Evolutionary conservation across 495 filamentous ascomycete species (phyloP).

Genomic region (Aspergillus avenaceus): DNA sequence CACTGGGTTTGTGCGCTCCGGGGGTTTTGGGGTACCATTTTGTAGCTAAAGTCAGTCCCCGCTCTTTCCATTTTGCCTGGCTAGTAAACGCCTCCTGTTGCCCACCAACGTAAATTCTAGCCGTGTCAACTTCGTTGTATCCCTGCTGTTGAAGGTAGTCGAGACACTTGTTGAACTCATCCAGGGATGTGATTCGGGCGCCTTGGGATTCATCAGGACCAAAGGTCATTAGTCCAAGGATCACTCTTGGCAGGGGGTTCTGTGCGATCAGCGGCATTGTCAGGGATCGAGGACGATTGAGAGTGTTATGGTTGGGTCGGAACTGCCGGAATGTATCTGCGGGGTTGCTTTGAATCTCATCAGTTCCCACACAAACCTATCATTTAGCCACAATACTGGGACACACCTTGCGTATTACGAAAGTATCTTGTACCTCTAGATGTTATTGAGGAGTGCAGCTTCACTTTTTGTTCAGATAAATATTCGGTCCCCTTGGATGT

Average conservation of each 20-base stretch:
- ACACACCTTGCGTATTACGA: too few relatives aligned
- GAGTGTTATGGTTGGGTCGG: not conserved
- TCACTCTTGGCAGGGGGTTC: constrained; percentile 47
- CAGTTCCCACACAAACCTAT: too few relatives aligned
- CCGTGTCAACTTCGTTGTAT: constrained; percentile 78
- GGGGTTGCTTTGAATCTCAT: not conserved
- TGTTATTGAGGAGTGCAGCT: too few relatives aligned
- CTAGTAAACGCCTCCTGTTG: constrained; percentile 80
- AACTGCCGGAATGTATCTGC: not conserved
- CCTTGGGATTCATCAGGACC: constrained; percentile 49
- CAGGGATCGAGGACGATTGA: too few relatives aligned
- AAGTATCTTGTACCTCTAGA: too few relatives aligned
- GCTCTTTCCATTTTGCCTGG: constrained; percentile 72
- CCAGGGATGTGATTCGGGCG: constrained; percentile 65
- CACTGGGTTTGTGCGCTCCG: constrained; percentile 56
- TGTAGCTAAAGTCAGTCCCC: constrained; percentile 79
- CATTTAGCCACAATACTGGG: too few relatives aligned
- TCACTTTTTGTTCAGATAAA: too few relatives aligned
- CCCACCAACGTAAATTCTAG: constrained; percentile 67
- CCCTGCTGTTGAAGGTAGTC: constrained; percentile 68
- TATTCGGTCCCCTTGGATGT: too few relatives aligned
- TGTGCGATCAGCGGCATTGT: constrained; percentile 53
- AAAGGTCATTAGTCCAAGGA: constrained; percentile 62
- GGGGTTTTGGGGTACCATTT: constrained; percentile 66
- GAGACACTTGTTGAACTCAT: constrained; percentile 61